Base-by-base conservation (phyloP, 805 yeast species). In the Jamesozyma jinghongensis region DNA sequence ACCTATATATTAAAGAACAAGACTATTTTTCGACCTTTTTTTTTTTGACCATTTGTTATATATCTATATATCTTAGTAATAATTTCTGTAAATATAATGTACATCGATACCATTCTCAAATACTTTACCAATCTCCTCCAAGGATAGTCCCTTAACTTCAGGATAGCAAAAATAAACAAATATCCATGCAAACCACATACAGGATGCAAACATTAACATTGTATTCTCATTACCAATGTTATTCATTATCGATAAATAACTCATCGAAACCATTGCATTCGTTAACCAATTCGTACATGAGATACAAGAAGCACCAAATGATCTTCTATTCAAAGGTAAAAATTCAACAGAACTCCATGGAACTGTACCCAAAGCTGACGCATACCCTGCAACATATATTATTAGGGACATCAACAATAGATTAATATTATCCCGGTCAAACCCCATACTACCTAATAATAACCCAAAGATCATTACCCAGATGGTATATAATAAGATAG, bases 301-400 rank as follows among this genome's bases (percentile, higher is more conserved):
- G 11, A 70, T 68, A 32, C 66, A 43, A 5, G 71, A 63, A 13
- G 69, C 61, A 2, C 73, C 74, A 33, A 65, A 57, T 3, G 71
- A 61, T 41, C 73, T 53, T 19, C 63, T 57, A 41, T 66, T 67
- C 30, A 65, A 41, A 0, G 73, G 73, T 26, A 70, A 48, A 43
- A 69, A 65, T 42, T 69, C 74, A 1, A 68, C 72, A 13, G 68
- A 61, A 20, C 56, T 59, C 73, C 73, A 69, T 0, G 74, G 74
- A 17, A 69, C 60, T 0, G 66, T 61, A 1, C 73, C 74, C 53
- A 69, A 49, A 0, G 67, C 73, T 2, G 67, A 54, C 0, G 73
- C 71, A 49, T 65, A 69, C 3, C 65, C 56, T 0, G 68, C 69
- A 16, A 69, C 71, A 46, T 56, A 69, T 0, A 57, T 38, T 5